Conservation (phyloP, 805 yeast species). For the Wickerhamiella parazyma region DNA sequence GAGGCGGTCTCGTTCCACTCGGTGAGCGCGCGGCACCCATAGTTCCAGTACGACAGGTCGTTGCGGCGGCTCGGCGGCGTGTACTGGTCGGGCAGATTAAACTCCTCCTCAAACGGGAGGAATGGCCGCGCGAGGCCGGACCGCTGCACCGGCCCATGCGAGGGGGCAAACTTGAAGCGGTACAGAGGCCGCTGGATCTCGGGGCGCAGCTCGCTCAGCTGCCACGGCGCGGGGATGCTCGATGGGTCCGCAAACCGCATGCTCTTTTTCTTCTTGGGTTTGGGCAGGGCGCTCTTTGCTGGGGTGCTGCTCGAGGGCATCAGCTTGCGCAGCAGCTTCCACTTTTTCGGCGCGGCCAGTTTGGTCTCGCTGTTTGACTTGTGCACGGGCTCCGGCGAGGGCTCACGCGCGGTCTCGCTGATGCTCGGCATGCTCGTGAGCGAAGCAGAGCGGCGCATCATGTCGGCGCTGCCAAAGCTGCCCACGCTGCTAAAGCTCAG, state of each 20-base stretch:
- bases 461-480: neutral
- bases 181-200: constrained; percentile 22
- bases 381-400: neutral
- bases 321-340: constrained; percentile 6
- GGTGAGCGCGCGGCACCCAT: constrained; percentile 28
- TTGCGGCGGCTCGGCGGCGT: constrained; percentile 2
- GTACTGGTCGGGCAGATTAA: neutral
- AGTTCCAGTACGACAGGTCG: constrained; percentile 25
- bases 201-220: constrained; percentile 21
- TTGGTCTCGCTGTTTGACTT: constrained; percentile 2
- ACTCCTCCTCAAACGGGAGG: constrained; percentile 15
- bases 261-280: constrained; percentile 1
- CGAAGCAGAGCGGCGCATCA: neutral
- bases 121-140: constrained; percentile 11
- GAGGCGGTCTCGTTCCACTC: constrained; percentile 28
- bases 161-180: constrained; percentile 20
- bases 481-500: neutral
- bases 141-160: constrained; percentile 3
- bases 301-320: neutral
- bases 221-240: constrained; percentile 21
- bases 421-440: constrained; percentile 6
- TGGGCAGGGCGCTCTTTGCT: neutral
- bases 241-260: constrained; percentile 7
- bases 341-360: constrained; percentile 2
- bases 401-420: neutral